These are phyloP conservation scores for Crucibulum parvulum DNA, from an alignment of 1,284 basidiomycete genomes.

Conservation along the genomic window DNA sequence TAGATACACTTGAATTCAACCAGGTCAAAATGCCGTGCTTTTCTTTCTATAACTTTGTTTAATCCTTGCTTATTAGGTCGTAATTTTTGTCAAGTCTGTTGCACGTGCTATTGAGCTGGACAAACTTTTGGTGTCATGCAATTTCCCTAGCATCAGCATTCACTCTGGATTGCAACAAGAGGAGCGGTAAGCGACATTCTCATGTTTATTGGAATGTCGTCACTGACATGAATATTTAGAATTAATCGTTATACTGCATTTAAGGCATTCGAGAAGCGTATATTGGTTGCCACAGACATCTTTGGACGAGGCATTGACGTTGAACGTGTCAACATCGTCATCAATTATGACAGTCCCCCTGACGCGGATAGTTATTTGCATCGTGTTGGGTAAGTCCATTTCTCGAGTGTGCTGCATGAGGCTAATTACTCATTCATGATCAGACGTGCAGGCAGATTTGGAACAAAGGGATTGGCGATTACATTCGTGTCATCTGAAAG, in stretches of 20 bases:
- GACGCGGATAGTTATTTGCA: slow-evolving; percentile 99
- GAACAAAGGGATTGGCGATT: slow-evolving; percentile 99
- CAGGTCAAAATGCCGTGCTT: slow-evolving; percentile 62
- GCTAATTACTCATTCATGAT: slow-evolving; percentile 4
- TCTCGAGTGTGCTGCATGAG: not conserved
- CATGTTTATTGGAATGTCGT: slow-evolving; percentile 7
- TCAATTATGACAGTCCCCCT: slow-evolving; percentile 95
- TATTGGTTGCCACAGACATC: slow-evolving; percentile 97
- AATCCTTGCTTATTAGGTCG: slow-evolving; percentile 67
- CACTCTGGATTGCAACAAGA: slow-evolving; percentile 95
- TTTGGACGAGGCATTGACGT: slow-evolving; percentile 98
- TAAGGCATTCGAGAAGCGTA: slow-evolving; percentile 99
- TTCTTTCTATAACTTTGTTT: not conserved
- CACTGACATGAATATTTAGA: slow-evolving; percentile 44
- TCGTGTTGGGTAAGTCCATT: slow-evolving; percentile 85
- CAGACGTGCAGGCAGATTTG: slow-evolving; percentile 98
- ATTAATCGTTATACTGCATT: slow-evolving; percentile 99
- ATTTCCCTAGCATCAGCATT: slow-evolving; percentile 98
- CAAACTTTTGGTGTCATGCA: slow-evolving; percentile 95
- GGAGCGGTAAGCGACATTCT: slow-evolving; percentile 77
- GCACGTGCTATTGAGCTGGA: slow-evolving; percentile 97
- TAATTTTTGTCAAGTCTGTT: slow-evolving; percentile 99
- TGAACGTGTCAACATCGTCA: slow-evolving; percentile 96
- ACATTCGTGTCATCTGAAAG: slow-evolving; percentile 93
- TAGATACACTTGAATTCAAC: slow-evolving; percentile 99